Evolutionary conservation across 2,329 filamentous ascomycete genomes (phyloP).

Genomic region (Penicillium sp.): DNA sequence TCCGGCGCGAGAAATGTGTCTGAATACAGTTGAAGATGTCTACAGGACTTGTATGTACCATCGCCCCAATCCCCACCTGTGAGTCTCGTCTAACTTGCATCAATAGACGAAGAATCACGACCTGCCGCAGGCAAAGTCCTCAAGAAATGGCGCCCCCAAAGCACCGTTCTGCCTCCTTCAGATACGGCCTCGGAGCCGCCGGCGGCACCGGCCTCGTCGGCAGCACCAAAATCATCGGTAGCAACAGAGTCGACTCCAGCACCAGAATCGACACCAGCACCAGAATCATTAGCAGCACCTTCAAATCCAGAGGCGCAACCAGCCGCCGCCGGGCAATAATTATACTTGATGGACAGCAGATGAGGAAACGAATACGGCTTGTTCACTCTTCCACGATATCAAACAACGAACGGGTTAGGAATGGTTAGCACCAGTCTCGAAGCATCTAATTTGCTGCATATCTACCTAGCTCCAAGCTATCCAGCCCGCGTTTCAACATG

Average conservation of each 20-base stretch:
- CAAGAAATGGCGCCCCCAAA: slow-evolving; percentile 53
- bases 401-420: background rate
- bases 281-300: slow-evolving; percentile 8
- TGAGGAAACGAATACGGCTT: background rate
- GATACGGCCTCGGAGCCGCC: slow-evolving; percentile 8
- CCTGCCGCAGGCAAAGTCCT: slow-evolving; percentile 53
- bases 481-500: background rate
- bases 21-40: slow-evolving; percentile 58
- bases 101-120: slow-evolving; percentile 45
- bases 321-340: slow-evolving; percentile 3
- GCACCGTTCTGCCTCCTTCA: slow-evolving; percentile 21
- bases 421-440: background rate
- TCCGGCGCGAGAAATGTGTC: slow-evolving; percentile 54
- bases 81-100: slow-evolving; percentile 5
- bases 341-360: background rate
- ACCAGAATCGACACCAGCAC: no score
- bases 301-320: slow-evolving; percentile 11
- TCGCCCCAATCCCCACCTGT: background rate
- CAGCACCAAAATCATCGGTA: slow-evolving; percentile 1
- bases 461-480: background rate
- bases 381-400: background rate
- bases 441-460: background rate
- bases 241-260: slow-evolving; percentile 8
- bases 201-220: slow-evolving; percentile 1
- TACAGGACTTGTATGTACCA: slow-evolving; percentile 51